Conservation (phyloP, 2,329 filamentous ascomycete species). For the Mollisia scopiformis region DNA sequence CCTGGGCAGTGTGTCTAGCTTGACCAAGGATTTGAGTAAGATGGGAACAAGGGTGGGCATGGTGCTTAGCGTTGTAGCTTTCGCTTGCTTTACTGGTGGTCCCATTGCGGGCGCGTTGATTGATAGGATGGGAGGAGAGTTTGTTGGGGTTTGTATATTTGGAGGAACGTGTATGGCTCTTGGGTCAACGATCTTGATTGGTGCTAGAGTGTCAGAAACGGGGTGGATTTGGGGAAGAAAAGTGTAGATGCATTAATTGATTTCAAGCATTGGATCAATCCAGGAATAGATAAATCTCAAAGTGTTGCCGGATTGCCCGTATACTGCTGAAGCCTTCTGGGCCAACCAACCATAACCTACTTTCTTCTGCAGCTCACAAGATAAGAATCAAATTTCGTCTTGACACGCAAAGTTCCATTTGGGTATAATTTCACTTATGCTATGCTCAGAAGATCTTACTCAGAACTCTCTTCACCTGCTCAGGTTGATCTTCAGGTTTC, state of each 20-base stretch:
- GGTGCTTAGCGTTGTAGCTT: constrained; percentile 13
- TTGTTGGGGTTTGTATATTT: constrained; percentile 9
- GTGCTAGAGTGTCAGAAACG: neutral
- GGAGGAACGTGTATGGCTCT: constrained; percentile 1
- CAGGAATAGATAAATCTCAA: too few relatives aligned
- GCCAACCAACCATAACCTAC: too few relatives aligned
- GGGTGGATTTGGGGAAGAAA: neutral
- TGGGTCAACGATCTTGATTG: neutral
- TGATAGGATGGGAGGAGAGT: neutral
- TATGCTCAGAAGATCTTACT: constrained; percentile 63
- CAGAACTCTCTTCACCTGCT: constrained; percentile 60
- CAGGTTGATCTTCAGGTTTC: constrained; percentile 50
- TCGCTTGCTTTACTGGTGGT: constrained; percentile 16
- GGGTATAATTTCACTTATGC: neutral
- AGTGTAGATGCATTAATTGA: too few relatives aligned
- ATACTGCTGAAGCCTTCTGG: too few relatives aligned
- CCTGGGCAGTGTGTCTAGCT: constrained; percentile 6
- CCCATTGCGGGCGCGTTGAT: constrained; percentile 18
- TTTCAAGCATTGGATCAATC: too few relatives aligned
- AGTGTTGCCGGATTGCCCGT: too few relatives aligned
- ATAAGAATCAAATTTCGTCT: neutral
- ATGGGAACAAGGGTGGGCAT: constrained; percentile 19
- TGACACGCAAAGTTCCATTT: neutral
- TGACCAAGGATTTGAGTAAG: constrained; percentile 17
- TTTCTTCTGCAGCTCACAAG: too few relatives aligned